phyloP scores from a whole-genome alignment of 2,329 filamentous ascomycete species.

The Berkeleyomyces rouxiae region DNA sequence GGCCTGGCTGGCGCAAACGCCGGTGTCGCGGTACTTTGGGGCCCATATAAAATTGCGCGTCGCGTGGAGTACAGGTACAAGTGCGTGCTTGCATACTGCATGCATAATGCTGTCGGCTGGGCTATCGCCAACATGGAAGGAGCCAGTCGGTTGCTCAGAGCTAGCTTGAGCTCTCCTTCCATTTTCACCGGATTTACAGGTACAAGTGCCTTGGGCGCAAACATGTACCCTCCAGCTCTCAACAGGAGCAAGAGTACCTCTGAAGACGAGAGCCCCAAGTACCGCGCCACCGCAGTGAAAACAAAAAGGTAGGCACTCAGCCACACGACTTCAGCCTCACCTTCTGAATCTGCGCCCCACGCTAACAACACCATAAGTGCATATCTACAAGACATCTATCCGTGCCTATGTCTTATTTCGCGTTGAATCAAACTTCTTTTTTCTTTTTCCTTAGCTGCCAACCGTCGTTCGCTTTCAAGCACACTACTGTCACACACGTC shows the following conservation, averaged over 20 bases:
- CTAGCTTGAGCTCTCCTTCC: neutral
- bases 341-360: neutral
- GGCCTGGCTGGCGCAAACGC: neutral
- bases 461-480: neutral
- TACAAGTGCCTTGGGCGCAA: neutral
- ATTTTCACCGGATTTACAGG: neutral
- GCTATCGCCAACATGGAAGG: neutral
- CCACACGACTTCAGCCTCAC: neutral
- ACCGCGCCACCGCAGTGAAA: neutral
- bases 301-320: neutral
- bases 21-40: neutral
- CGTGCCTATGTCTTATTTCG: neutral
- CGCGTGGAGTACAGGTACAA: neutral
- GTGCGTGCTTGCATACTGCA: neutral
- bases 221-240: neutral
- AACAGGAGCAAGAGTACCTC: neutral
- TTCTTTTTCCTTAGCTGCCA: neutral
- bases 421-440: neutral
- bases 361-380: no score
- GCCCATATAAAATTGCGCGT: neutral
- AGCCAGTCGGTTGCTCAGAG: neutral
- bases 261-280: neutral
- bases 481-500: neutral
- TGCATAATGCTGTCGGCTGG: neutral
- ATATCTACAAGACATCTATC: no score